Base-by-base conservation (phyloP, 495 filamentous ascomycete genomes). In the Jackrogersella multiformis region DNA sequence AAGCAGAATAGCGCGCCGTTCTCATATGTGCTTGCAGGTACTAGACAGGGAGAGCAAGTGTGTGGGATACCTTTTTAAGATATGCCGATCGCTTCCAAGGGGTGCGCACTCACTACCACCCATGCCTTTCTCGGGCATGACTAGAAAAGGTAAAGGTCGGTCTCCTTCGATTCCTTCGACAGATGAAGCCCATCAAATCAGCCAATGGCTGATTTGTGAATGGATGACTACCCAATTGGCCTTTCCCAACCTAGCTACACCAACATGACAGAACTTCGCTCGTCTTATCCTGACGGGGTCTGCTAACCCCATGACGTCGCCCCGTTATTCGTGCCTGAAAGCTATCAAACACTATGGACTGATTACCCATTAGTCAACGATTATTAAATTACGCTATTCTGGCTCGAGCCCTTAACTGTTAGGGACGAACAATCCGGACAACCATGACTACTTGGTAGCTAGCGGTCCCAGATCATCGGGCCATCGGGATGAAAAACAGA, bases 11-110 rank as follows among this genome's bases (percentile, higher is more conserved):
- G 61, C 57, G 61, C 61, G 53, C 67, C 67, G 61, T 65, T 56
- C 56, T 61, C 32, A 16, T 42, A 48, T 56, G 48, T 69, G 34
- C 66, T 64, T 49, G 66, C 60, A 35, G 16, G 8, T 39, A 24
- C 45, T 60, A 18, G 16, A 10, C 21, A 57, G 38, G 38, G 56
- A 38, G 39, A 36, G 55, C 42, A 54, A 52, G 56, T 56, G 55
- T 56, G 55, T 69, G 66, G 66, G 66, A 69, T 69, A 51, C 66
- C 66, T 64, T 69, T 69, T 56, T 69, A 20, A 69, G 66, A 64
- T 60, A 70, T 65, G 67, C 67, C 67, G 67, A 70, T 70, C 67
- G 53, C 16, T 65, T 56, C 54, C 61, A 57, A 61, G 60, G 56
- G 61, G 38, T 44, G 24, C 30, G 57, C 49, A 54, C 51, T 39